A percentile compares a stretch with the other conserved stretches of the same genome.
phyloP scores from a whole-genome alignment of 306 rosid species.

The Sesbania bispinosa region DNA sequence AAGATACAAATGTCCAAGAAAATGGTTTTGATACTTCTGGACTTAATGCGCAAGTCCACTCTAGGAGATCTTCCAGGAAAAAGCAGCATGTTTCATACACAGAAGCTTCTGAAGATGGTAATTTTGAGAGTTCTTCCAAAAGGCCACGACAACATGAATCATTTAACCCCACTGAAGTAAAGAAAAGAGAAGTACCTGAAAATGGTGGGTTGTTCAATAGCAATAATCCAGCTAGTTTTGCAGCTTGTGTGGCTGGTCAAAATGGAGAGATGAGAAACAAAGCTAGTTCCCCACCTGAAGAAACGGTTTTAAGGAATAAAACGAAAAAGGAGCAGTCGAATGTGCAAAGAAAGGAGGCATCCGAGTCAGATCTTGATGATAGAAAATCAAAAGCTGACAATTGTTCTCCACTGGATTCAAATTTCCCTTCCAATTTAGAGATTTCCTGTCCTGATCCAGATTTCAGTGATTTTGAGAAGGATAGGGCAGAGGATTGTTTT shows the following conservation, averaged over 20 bases:
- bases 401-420: conserved; percentile 25
- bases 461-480: conserved; percentile 65
- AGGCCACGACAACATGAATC: conserved; percentile 34
- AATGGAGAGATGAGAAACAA: conserved; percentile 18
- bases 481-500: conserved; percentile 45
- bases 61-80: conserved; percentile 45
- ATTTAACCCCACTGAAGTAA: conserved; percentile 19
- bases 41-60: conserved; percentile 7
- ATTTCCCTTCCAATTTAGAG: conserved; percentile 19
- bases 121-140: conserved; percentile 40
- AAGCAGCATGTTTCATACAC: conserved; percentile 42
- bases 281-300: conserved; percentile 24
- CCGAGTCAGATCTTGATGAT: conserved; percentile 31
- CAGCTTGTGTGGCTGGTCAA: not conserved
- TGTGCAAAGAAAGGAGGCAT: conserved; percentile 25
- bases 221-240: conserved; percentile 16
- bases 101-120: conserved; percentile 35
- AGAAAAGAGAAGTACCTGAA: conserved; percentile 29
- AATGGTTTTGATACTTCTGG: conserved; percentile 32
- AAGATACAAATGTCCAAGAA: conserved; percentile 26
- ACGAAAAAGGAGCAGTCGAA: conserved; percentile 28
- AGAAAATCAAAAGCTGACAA: conserved; percentile 20
- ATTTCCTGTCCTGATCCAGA: conserved; percentile 61
- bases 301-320: conserved; percentile 25
- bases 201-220: conserved; percentile 19